Base-by-base conservation (phyloP, 179 eudicot genomes). In the Heliamphora ciliata region DNA sequence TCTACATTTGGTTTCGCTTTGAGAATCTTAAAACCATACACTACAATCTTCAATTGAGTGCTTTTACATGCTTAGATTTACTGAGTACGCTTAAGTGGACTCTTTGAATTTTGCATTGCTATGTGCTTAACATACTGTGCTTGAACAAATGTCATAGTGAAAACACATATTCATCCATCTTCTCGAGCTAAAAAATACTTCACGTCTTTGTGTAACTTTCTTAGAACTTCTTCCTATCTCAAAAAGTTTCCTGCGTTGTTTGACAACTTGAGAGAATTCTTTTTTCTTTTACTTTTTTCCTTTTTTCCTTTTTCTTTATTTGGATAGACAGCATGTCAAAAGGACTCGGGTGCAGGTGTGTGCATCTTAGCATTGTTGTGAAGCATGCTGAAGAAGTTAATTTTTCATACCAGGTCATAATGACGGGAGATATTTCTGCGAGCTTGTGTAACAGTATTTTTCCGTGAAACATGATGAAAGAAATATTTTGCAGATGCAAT, bases 361-460 rank as follows among this genome's bases (percentile, higher is more conserved):
- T 21, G 24, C 24, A 21, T 21, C 24, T 21, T 21, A 21, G 24
- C 24, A 21, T 21, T 21, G 24, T 21, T 21, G 24, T 21, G 24
- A 21, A 21, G 24, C 24, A 21, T 21, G 24, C 24, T 21, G 24
- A 21, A 21, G 24, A 21, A 21, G 24, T 21, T 56, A 61, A 70
- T 69, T 47, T 75, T 52, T 80, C 88, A 78, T 89, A 97, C 99
- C 89, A 97, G 84, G 83, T 97, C 99, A 87, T 97, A 97, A 84
- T 97, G 99, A 47, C 92, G 91, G 81, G 99, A 93, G 72, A 97
- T 94, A 79, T 97, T 97, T 75, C 92, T 83, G 18, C 97, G 98
- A 85, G 97, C 97, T 89, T 91, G 97, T n/a, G 97, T 92, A 9
- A 94, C 86, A 71, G 95, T 89, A 76, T 97, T 97, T 82, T 88